These are phyloP conservation scores for Taiwanofungus camphoratus DNA, from an alignment of 1,284 basidiomycete species.

Conservation along the genomic window DNA sequence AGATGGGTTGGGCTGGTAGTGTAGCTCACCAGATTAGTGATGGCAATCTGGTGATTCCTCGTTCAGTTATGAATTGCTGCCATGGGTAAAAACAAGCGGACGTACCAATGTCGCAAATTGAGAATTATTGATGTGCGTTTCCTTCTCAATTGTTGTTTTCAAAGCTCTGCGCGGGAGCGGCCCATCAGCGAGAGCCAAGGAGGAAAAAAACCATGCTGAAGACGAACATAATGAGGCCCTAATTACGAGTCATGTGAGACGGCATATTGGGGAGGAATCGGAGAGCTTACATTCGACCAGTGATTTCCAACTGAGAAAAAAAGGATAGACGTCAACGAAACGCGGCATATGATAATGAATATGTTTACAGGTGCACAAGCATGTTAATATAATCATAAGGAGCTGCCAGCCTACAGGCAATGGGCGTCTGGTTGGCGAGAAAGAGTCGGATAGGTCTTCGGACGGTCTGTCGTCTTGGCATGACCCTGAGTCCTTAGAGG, in stretches of 20 bases:
- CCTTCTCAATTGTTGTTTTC: slow-evolving; percentile 40
- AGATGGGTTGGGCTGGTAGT: too few relatives aligned
- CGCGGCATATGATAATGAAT: neutral
- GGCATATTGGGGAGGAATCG: neutral
- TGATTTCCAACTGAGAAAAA: slow-evolving; percentile 38
- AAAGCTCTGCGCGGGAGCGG: slow-evolving; percentile 29
- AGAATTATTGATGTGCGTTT: slow-evolving; percentile 40
- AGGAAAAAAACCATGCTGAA: neutral
- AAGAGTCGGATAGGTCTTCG: slow-evolving; percentile 12
- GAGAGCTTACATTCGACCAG: slow-evolving; percentile 36
- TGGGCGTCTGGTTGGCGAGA: slow-evolving; percentile 13
- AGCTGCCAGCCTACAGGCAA: slow-evolving; percentile 26
- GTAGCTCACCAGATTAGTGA: slow-evolving; percentile 35
- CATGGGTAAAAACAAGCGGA: neutral
- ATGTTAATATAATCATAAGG: slow-evolving; percentile 27
- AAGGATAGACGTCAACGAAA: slow-evolving; percentile 5
- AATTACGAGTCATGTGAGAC: neutral
- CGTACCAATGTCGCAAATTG: slow-evolving; percentile 37
- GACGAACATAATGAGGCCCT: slow-evolving; percentile 37
- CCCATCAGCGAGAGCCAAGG: slow-evolving; percentile 1
- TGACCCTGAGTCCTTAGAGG: too few relatives aligned
- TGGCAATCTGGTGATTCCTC: slow-evolving; percentile 26
- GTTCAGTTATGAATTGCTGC: neutral
- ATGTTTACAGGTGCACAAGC: slow-evolving; percentile 28
- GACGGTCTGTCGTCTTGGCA: slow-evolving; percentile 5